Evolutionary conservation across 2,329 filamentous ascomycete genomes (phyloP), one percentile per base, ranked within the genome.

Genomic region (Colletotrichum sp.): DNA sequence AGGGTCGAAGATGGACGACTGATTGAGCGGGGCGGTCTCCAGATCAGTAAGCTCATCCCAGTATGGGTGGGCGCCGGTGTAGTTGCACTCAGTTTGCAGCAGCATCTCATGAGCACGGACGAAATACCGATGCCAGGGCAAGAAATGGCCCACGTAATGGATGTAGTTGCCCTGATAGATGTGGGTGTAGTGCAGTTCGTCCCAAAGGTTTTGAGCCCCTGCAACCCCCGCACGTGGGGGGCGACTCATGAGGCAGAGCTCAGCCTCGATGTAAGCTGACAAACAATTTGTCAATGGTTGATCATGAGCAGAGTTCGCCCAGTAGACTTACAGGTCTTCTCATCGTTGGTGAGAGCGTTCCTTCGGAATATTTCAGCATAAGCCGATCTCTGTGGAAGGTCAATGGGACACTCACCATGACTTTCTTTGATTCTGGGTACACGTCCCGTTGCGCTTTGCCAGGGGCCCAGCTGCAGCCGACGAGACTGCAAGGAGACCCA

Each of bases 401-500:
- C 39, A n/a, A 49, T 44, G 39, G 18, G 18, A 44, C 18, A 44
- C 39, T 49, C 39, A 49, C 39, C 39, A 49, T 49, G 39, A 49
- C 39, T 49, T 49, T 49, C 39, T 49, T 49, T 49, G 18, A 10
- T 49, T 49, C 39, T 49, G 18, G 18, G 39, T n/a, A n/a, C 18
- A 49, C 5, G 39, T 49, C 18, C 39, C 39, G 18, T 49, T 49
- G 18, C 39, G 39, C 0, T 49, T 49, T 49, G 9, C 0, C 9
- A n/a, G 18, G 39, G 18, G 39, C 6, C 39, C 18, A 49, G 39
- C 39, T 49, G 39, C 18, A 49, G 39, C 39, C 39, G 39, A 49
- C 1, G 39, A 49, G 39, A 49, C 39, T 49, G 18, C 0, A 49
- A 49, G 0, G 39, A 49, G 39, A 1, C 39, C 39, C 0, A 49